Conservation (phyloP, 768 basidiomycete species). For the Suillus clintonianus region DNA sequence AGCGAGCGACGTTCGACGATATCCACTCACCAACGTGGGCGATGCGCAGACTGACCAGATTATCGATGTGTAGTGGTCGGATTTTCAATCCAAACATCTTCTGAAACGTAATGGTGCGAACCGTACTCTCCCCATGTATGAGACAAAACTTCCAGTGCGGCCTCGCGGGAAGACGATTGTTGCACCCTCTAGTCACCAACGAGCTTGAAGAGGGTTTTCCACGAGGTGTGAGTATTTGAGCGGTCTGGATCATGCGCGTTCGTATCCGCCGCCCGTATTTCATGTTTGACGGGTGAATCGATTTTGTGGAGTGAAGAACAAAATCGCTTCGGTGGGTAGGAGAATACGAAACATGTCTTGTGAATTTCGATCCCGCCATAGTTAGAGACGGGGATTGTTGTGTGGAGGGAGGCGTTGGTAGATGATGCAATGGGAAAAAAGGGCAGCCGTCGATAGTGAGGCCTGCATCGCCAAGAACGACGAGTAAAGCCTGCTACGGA, state of each 20-base stretch:
- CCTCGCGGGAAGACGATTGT: conserved; percentile 18
- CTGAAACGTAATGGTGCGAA: no score
- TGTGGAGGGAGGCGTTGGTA: conserved; percentile 31
- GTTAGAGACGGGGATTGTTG: conserved; percentile 65
- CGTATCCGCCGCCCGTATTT: conserved; percentile 35
- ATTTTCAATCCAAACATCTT: no score
- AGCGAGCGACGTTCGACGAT: no score
- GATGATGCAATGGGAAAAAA: conserved; percentile 61
- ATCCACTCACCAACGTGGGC: no score
- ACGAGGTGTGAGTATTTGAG: conserved; percentile 70
- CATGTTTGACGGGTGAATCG: conserved; percentile 42
- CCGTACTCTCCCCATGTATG: no score
- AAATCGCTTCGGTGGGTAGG: conserved; percentile 73
- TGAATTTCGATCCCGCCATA: conserved; percentile 69
- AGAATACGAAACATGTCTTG: conserved; percentile 69
- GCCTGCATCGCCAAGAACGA: no score
- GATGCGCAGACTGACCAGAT: no score
- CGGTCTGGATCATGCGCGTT: conserved; percentile 74
- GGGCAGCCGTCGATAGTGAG: conserved; percentile 61
- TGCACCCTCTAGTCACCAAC: conserved; percentile 15
- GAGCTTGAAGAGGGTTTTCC: conserved; percentile 46
- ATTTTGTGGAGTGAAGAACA: conserved; percentile 53
- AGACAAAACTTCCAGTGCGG: conserved; percentile 15
- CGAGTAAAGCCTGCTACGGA: conserved; percentile 61
- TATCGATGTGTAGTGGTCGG: conserved; percentile 70